A percentile compares a stretch with the other conserved stretches of the same genome.
Conservation (phyloP, 2,329 filamentous ascomycete genomes). For the Thelonectria rubi region DNA sequence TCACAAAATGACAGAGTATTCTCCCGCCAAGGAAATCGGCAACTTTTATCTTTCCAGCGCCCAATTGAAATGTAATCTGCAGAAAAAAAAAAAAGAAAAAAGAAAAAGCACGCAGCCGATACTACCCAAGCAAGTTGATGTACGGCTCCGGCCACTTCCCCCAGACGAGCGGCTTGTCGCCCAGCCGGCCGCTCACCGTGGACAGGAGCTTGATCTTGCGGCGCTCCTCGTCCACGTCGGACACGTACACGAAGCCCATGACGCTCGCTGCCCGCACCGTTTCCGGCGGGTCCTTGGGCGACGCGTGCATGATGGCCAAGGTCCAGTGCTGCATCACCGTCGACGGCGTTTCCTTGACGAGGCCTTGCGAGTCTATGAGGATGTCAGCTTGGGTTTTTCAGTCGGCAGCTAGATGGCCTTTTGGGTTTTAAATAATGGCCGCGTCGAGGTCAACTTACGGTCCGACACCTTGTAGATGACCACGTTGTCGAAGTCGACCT, state of each 20-base stretch:
- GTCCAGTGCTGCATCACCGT: slow-evolving; percentile 80
- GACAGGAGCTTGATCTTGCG: slow-evolving; percentile 82
- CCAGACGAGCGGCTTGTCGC: slow-evolving; percentile 82
- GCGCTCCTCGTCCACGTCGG: slow-evolving; percentile 87
- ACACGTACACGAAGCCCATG: slow-evolving; percentile 92
- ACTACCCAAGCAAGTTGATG: slow-evolving; percentile 73
- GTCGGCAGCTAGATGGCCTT: neutral
- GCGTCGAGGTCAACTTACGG: slow-evolving; percentile 52
- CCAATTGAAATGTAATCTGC: neutral
- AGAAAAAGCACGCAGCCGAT: too few species aligned
- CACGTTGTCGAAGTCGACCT: slow-evolving; percentile 79
- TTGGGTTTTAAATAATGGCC: neutral
- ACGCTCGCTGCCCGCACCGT: slow-evolving; percentile 82
- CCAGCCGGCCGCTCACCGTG: slow-evolving; percentile 83
- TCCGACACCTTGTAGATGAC: slow-evolving; percentile 76
- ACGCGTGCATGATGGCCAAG: slow-evolving; percentile 84
- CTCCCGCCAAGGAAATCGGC: neutral
- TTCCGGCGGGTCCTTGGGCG: slow-evolving; percentile 72
- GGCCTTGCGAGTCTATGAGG: slow-evolving; percentile 42
- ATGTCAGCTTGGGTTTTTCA: slow-evolving; percentile 33
- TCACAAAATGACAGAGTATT: neutral
- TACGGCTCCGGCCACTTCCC: slow-evolving; percentile 88
- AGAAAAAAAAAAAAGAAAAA: neutral
- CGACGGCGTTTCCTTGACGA: slow-evolving; percentile 72
- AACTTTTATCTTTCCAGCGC: slow-evolving; percentile 5